A percentile compares a stretch with the other conserved stretches of the same genome.
These are phyloP conservation scores for Cyclanthera cordifolia DNA, from an alignment of 306 rosid species.

Conservation along the genomic window DNA sequence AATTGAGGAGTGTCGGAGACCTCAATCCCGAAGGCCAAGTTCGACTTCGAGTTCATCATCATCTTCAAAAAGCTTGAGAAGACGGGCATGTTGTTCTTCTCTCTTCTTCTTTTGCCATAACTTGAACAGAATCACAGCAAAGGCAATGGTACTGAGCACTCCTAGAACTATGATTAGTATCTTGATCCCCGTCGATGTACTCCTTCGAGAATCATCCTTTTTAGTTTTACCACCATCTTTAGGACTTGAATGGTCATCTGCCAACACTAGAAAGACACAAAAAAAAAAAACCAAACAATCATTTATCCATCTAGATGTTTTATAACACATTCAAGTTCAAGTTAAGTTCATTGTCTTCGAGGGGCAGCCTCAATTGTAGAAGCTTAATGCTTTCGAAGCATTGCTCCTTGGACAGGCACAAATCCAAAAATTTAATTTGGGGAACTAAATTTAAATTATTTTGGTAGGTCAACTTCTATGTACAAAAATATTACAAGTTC, in stretches of 20 bases:
- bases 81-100: slow-evolving; percentile 75
- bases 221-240: slow-evolving; percentile 26
- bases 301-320: background rate
- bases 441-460: too few species aligned
- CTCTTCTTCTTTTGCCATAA: slow-evolving; percentile 83
- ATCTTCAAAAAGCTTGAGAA: slow-evolving; percentile 77
- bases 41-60: slow-evolving; percentile 91
- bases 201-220: slow-evolving; percentile 18
- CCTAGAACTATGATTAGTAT: slow-evolving; percentile 34
- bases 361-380: too few species aligned
- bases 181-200: slow-evolving; percentile 38
- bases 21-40: slow-evolving; percentile 73
- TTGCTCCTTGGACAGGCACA: too few species aligned
- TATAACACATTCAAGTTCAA: background rate
- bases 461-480: too few species aligned
- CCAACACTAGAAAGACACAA: slow-evolving; percentile 21
- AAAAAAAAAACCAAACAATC: background rate
- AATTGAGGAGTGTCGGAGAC: background rate
- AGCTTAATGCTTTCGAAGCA: too few species aligned
- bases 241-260: slow-evolving; percentile 30
- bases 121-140: slow-evolving; percentile 41
- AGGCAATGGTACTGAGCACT: slow-evolving; percentile 31
- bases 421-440: too few species aligned
- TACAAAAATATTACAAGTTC: too few species aligned
- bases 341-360: background rate